phyloP scores from a whole-genome alignment of 1,284 basidiomycete species.

The Calocybe gambosa region DNA sequence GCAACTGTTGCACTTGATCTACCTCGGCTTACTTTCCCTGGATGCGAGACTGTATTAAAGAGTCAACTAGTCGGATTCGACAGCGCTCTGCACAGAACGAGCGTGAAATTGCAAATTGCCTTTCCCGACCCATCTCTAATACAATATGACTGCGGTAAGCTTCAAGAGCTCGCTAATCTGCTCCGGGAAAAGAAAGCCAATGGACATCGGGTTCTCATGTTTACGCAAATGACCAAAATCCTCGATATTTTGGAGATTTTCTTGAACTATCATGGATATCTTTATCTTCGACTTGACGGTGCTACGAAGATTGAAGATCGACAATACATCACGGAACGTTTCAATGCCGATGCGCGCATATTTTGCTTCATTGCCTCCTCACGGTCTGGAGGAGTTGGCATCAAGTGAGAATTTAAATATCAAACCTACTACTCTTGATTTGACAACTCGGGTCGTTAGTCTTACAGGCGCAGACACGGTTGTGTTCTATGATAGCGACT shows the following conservation, averaged over 20 bases:
- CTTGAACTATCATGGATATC: conserved; percentile 88
- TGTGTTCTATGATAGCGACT: conserved; percentile 95
- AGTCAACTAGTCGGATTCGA: conserved; percentile 50
- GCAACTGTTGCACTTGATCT: conserved; percentile 75
- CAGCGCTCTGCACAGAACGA: conserved; percentile 61
- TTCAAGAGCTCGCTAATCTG: conserved; percentile 78
- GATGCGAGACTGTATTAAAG: conserved; percentile 29
- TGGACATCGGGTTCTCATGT: conserved; percentile 89
- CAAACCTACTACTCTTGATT: background rate
- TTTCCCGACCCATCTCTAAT: conserved; percentile 89
- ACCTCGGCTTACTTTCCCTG: conserved; percentile 52
- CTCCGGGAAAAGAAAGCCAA: conserved; percentile 81
- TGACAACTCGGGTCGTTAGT: conserved; percentile 31
- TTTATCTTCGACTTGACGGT: conserved; percentile 91
- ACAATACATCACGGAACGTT: conserved; percentile 94
- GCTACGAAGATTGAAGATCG: conserved; percentile 95
- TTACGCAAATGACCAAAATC: conserved; percentile 96
- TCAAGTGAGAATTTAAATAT: conserved; percentile 66
- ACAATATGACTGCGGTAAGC: conserved; percentile 96
- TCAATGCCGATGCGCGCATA: conserved; percentile 87
- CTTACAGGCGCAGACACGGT: conserved; percentile 96
- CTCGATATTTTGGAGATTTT: conserved; percentile 94
- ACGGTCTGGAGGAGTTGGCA: conserved; percentile 91
- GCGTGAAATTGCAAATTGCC: conserved; percentile 87
- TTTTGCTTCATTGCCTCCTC: conserved; percentile 95